These are phyloP conservation scores for Sphaceloma murrayae DNA, from an alignment of 2,329 filamentous ascomycete genomes.

Conservation along the genomic window DNA sequence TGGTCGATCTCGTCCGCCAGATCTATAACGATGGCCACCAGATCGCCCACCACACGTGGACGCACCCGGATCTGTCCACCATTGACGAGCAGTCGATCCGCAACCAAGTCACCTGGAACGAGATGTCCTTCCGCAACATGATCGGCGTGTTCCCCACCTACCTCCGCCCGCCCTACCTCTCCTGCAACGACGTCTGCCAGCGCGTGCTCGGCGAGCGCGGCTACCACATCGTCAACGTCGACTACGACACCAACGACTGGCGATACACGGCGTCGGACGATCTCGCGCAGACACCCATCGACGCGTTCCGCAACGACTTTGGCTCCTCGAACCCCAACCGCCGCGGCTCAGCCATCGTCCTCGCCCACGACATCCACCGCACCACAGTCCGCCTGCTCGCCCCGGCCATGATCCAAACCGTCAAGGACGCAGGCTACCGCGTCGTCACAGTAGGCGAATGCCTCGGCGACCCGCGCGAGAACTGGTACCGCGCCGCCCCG, in stretches of 20 bases:
- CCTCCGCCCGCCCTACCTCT: slow-evolving; percentile 42
- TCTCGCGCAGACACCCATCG: slow-evolving; percentile 44
- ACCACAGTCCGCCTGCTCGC: slow-evolving; percentile 39
- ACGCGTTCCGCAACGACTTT: slow-evolving; percentile 44
- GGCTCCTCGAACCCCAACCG: slow-evolving; percentile 23
- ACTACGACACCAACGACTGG: slow-evolving; percentile 45
- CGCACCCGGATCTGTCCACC: too few species aligned
- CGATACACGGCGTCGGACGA: slow-evolving; percentile 30
- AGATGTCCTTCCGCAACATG: slow-evolving; percentile 48
- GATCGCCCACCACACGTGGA: slow-evolving; percentile 51
- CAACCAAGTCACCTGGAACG: slow-evolving; percentile 44
- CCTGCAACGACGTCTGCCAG: slow-evolving; percentile 36
- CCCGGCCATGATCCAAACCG: slow-evolving; percentile 35
- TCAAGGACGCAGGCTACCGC: slow-evolving; percentile 34
- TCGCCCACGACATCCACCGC: slow-evolving; percentile 44
- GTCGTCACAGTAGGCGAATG: slow-evolving; percentile 41
- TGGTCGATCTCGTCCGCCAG: slow-evolving; percentile 27
- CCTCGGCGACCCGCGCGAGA: slow-evolving; percentile 35
- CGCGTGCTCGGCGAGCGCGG: slow-evolving; percentile 37
- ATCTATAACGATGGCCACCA: slow-evolving; percentile 50
- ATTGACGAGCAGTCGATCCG: slow-evolving; percentile 38
- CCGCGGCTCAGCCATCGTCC: slow-evolving; percentile 41
- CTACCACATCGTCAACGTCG: slow-evolving; percentile 53
- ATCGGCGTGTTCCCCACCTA: slow-evolving; percentile 49
- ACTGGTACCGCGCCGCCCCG: slow-evolving; percentile 39